Evolutionary conservation across 495 filamentous ascomycete species (phyloP), one percentile per base, ranked within the genome.

Genomic region (Paragyromitra xinjiangensis): DNA sequence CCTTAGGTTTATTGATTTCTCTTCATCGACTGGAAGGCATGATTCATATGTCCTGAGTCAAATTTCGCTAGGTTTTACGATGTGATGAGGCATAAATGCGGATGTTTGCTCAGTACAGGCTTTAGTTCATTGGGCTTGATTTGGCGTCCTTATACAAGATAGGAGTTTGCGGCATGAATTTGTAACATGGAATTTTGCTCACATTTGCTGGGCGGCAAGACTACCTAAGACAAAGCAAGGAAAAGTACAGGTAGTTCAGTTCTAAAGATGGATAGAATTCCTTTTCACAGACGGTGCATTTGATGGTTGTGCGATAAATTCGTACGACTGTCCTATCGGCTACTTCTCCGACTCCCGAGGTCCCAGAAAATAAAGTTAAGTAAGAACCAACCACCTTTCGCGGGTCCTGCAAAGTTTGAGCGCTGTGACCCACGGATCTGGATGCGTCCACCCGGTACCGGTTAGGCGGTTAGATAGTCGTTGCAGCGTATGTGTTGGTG

Each of bases 131-230:
- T 69, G 16, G 55, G 29, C 12, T 70, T 14, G 24, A 37, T 56
- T 75, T 64, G 65, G 66, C 50, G 22, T 37, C n/a, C 22, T 70
- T 39, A 40, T 42, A 39, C 16, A 40, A 5, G 45, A 42, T 58
- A 69, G 73, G 73, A 72, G 61, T 77, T 77, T 45, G 40, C 45
- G 50, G 29, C 40, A 71, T 77, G 29, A 56, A 73, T 71, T 65
- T 72, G 68, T 76, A 50, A 40, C 73, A 64, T 44, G 56, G 53
- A 61, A 45, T 37, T 58, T 71, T 42, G 40, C 69, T 63, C 59
- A 45, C 14, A 56, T 64, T 58, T 39, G 50, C 34, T 48, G 11
- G 3, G 53, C 22, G 12, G 22, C 12, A 69, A 61, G 16, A 63
- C 42, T 50, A 50, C 40, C 9, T 42, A 51, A 58, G 45, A 66